A percentile compares a stretch with the other conserved stretches of the same genome.
Evolutionary conservation across 192 early-diverging fungal species (phyloP).

Genomic region (Coemansia sp.): DNA sequence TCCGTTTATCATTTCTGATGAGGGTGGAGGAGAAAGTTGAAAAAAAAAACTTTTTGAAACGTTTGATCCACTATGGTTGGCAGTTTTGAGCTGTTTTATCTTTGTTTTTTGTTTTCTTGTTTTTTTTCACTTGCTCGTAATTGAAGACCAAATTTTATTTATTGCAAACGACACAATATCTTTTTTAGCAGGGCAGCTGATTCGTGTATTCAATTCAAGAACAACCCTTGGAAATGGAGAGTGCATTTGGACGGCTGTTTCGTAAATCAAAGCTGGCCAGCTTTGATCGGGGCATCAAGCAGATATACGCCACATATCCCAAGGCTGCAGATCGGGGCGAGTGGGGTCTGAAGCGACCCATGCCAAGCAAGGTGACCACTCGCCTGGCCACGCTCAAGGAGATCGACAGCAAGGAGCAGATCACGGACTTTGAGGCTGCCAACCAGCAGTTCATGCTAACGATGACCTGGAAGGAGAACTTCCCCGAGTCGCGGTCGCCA

Average conservation of each 20-base stretch:
- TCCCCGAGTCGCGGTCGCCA: slow-evolving; percentile 63
- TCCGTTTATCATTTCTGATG: too few species aligned
- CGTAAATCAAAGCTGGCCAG: slow-evolving; percentile 71
- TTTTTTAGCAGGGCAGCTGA: background rate
- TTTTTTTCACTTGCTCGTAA: too few species aligned
- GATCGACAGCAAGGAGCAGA: slow-evolving; percentile 74
- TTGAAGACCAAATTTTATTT: too few species aligned
- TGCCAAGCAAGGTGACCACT: slow-evolving; percentile 68
- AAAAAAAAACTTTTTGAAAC: too few species aligned
- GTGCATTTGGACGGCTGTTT: slow-evolving; percentile 65
- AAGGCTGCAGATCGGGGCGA: slow-evolving; percentile 58
- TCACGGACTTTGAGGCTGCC: slow-evolving; percentile 67
- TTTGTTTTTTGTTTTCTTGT: background rate
- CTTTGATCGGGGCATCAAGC: slow-evolving; percentile 66
- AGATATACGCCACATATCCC: slow-evolving; percentile 72
- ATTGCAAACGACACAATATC: too few species aligned
- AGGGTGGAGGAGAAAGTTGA: too few species aligned
- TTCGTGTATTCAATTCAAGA: background rate
- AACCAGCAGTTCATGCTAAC: slow-evolving; percentile 60
- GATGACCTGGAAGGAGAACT: slow-evolving; percentile 76
- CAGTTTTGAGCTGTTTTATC: too few species aligned
- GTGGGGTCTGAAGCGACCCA: slow-evolving; percentile 77
- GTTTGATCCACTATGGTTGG: too few species aligned
- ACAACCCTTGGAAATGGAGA: slow-evolving; percentile 54
- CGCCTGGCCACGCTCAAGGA: slow-evolving; percentile 58